Percentiles rank a stretch among this genome's conserved stretches.
phyloP scores from a whole-genome alignment of 1,284 basidiomycete genomes.

The Xerocomus amazonicus region DNA sequence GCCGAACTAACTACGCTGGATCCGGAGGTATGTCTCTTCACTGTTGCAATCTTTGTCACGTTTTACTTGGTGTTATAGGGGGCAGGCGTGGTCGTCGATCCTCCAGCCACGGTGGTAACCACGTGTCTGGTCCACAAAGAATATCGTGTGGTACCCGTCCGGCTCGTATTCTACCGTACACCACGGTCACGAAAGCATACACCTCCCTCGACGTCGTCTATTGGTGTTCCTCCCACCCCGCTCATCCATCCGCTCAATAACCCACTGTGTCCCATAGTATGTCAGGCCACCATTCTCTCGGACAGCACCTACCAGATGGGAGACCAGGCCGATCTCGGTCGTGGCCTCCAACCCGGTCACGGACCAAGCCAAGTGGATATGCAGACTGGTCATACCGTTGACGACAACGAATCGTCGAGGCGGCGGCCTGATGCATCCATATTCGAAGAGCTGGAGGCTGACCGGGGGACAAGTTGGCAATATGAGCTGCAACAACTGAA shows the following conservation, averaged over 20 bases:
- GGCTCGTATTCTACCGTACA: constrained; percentile 29
- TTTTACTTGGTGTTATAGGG: constrained; percentile 6
- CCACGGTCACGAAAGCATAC: constrained; percentile 10
- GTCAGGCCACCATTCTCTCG: constrained; percentile 30
- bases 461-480: constrained; percentile 79
- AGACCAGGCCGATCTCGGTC: background rate
- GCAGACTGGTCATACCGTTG: background rate
- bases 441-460: constrained; percentile 70
- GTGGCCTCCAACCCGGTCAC: background rate
- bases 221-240: background rate
- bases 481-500: constrained; percentile 87
- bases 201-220: constrained; percentile 3
- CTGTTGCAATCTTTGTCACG: background rate
- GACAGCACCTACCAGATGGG: constrained; percentile 3
- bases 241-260: constrained; percentile 19
- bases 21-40: constrained; percentile 17
- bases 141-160: constrained; percentile 17
- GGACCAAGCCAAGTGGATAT: background rate
- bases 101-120: constrained; percentile 19
- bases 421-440: constrained; percentile 46
- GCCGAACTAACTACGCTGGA: constrained; percentile 21
- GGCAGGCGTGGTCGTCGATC: constrained; percentile 8
- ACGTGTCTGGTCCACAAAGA: constrained; percentile 27
- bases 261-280: constrained; percentile 28
- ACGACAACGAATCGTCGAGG: constrained; percentile 8